A percentile compares a stretch with the other conserved stretches of the same genome.
phyloP scores from a whole-genome alignment of 192 early-diverging fungal genomes.

The Rhizoclosmatium sp. region DNA sequence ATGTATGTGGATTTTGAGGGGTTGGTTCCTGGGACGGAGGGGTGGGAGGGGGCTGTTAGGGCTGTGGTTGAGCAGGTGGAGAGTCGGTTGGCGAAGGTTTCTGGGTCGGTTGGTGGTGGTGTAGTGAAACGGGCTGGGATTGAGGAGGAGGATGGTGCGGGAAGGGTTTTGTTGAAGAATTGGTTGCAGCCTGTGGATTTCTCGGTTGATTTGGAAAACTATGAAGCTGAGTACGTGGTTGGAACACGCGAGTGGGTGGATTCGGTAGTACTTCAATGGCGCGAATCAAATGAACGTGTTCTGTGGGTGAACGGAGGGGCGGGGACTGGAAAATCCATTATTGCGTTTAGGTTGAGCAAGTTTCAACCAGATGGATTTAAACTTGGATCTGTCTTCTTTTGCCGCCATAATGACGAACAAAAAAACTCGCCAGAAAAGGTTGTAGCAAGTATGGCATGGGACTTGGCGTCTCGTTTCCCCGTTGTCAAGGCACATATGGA shows the following conservation, averaged over 20 bases:
- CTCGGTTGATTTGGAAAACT: slow-evolving; percentile 14
- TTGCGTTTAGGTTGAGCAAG: slow-evolving; percentile 2
- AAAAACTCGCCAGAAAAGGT: slow-evolving; percentile 9
- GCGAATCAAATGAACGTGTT: slow-evolving; percentile 8
- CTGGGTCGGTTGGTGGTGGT: background rate
- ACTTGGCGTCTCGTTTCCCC: background rate
- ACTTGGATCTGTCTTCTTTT: slow-evolving; percentile 43
- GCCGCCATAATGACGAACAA: slow-evolving; percentile 30
- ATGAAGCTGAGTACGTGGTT: slow-evolving; percentile 23
- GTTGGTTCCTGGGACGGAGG: background rate
- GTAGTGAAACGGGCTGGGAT: background rate
- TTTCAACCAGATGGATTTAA: slow-evolving; percentile 16
- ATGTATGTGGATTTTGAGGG: slow-evolving; percentile 24
- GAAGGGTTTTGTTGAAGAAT: background rate
- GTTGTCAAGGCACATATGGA: background rate
- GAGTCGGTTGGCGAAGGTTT: background rate
- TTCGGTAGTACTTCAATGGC: background rate
- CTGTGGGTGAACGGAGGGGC: slow-evolving; percentile 33
- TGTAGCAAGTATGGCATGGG: slow-evolving; percentile 18
- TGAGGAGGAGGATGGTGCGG: background rate
- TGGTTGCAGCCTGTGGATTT: slow-evolving; percentile 38
- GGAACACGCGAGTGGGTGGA: slow-evolving; percentile 28
- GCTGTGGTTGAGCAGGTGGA: slow-evolving; percentile 7
- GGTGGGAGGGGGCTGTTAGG: slow-evolving; percentile 1
- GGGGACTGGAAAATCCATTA: slow-evolving; percentile 36